Evolutionary conservation across 208 protist species (phyloP), one percentile per base, ranked within the genome.

Genomic region (Leishmania aethiopica): DNA sequence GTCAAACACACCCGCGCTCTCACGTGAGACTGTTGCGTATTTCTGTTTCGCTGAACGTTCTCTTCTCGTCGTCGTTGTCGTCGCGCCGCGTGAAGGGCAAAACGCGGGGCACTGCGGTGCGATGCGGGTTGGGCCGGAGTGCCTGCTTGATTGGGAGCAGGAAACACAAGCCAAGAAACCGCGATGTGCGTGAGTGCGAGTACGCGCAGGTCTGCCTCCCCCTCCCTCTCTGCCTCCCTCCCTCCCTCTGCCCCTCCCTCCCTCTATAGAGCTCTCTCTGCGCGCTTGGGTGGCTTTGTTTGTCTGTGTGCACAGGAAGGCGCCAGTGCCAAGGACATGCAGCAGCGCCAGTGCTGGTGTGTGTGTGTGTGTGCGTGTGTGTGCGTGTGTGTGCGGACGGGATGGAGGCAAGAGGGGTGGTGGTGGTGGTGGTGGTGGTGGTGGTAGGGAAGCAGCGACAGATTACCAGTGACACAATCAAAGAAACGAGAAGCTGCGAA

Each of bases 101-200:
- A 55, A 55, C 7, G 51, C 10, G 17, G 51, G 51, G 51, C 51
- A 13, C 51, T 22, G 51, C 10, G 51, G 51, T 55, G 51, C 51
- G 51, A 55, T 55, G 51, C 3, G 17, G 51, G 51, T 59, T 25
- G 25, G 19, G 55, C 19, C 45, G 45, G 19, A 59, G 55, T 19
- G 8, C 55, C 19, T 59, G 22, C 25, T 28, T 59, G 55, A 59
- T n/a, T n/a, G 55, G 55, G 25, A 28, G 8, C 49, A 78, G 42
- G 57, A 19, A 67, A 64, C 59, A 35, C 59, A 15, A 7, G 28
- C 28, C 22, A 35, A 57, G 1, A 70, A 28, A 13, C 32, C 5
- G 42, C 25, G 35, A 17, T 55, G 77, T 62, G 13, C 57, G 62
- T 73, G 77, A 45, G n/a, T 73, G 47, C 67, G 75, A 53, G 60